Evolutionary conservation across 352 stramenopile genomes (phyloP), one percentile per base, ranked within the genome.

Genomic region (Thraustochytrium striatum): DNA sequence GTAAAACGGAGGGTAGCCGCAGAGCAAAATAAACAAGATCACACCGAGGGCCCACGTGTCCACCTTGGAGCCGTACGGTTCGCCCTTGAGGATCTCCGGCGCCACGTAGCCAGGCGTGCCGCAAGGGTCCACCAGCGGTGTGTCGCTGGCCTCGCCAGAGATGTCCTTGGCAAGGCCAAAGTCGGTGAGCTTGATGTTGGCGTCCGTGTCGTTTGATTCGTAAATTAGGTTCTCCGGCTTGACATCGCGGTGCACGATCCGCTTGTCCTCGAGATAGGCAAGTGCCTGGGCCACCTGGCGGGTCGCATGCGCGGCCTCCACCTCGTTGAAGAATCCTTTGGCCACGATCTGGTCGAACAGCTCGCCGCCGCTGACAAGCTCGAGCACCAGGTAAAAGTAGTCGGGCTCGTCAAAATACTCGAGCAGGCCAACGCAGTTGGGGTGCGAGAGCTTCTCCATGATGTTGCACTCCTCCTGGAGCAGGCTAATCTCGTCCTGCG

Each of bases 161-260:
- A 96, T 91, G 65, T 96, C 95, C 50, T 94, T 89, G 43, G 91
- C 94, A 13, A 97, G 83, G 0, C 92, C 92, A 79, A 97, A 97
- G 85, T 97, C 92, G 75, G 91, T 96, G 43, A 97, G 80, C 83
- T 96, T 91, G 35, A 96, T 80, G 55, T 80, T 80, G 19, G 55
- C 70, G 47, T 70, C 50, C 19, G 58, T 70, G 5, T 16, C 70
- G 33, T 80, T 80, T 25, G 38, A 57, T 25, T 70, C 58, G 58
- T 80, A 80, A 81, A 80, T 69, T 5, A 80, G 55, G 32, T 80
- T 80, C 32, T 80, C 70, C 8, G 70, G 70, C 57, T 80, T 80
- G 0, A 80, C 30, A 39, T 80, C 70, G n/a, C 70, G 70, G 28
- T 80, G 70, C 8, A 80, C 70, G 58, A 80, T 80, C 8, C 41